Percentiles rank a stretch among this genome's conserved stretches.
phyloP scores from a whole-genome alignment of 805 yeast species.

The Candida coquimbonensis region DNA sequence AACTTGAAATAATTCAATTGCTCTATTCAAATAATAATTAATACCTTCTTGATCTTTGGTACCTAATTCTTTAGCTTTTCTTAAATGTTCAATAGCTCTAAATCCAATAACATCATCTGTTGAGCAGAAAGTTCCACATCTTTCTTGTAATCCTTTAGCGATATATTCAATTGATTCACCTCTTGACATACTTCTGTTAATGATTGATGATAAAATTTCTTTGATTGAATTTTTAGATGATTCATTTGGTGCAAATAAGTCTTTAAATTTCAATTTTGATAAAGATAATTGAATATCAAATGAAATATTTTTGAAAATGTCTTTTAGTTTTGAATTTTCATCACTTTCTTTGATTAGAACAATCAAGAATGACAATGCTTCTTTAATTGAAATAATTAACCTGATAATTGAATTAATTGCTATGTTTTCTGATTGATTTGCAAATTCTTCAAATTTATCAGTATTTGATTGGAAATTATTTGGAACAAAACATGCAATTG shows the following conservation, averaged over 20 bases:
- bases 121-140: slow-evolving; percentile 93
- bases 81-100: slow-evolving; percentile 87
- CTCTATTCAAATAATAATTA: slow-evolving; percentile 59
- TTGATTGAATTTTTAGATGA: slow-evolving; percentile 54
- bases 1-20: slow-evolving; percentile 69
- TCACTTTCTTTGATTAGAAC: slow-evolving; percentile 71
- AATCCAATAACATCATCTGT: slow-evolving; percentile 89
- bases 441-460: slow-evolving; percentile 49
- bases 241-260: slow-evolving; percentile 66
- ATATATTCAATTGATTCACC: slow-evolving; percentile 93
- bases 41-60: slow-evolving; percentile 64
- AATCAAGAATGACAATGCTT: slow-evolving; percentile 82
- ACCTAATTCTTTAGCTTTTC: slow-evolving; percentile 76
- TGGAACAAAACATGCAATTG: slow-evolving; percentile 55
- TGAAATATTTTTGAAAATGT: slow-evolving; percentile 63
- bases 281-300: slow-evolving; percentile 63
- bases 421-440: slow-evolving; percentile 84
- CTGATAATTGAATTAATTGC: slow-evolving; percentile 75
- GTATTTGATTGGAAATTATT: slow-evolving; percentile 37
- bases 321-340: slow-evolving; percentile 34
- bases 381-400: slow-evolving; percentile 72
- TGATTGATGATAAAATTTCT: slow-evolving; percentile 82
- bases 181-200: slow-evolving; percentile 77
- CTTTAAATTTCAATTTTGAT: slow-evolving; percentile 60
- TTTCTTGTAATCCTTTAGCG: slow-evolving; percentile 80